A percentile compares a stretch with the other conserved stretches of the same genome.
Evolutionary conservation across 2,329 filamentous ascomycete species (phyloP).

Genomic region (Neopestalotiopsis sp.): DNA sequence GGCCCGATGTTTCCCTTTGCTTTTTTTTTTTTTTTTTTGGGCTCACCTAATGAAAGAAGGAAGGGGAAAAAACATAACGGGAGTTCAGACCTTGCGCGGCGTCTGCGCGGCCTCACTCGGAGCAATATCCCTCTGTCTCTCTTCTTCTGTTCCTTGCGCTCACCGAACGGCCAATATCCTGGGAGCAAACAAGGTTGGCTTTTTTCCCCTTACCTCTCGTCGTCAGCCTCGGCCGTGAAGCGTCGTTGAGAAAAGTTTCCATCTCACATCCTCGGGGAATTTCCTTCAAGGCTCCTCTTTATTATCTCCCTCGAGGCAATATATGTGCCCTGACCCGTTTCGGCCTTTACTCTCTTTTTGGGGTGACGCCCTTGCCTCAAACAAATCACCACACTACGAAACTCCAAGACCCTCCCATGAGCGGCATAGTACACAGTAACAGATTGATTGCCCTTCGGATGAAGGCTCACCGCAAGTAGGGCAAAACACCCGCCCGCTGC

Average conservation of each 20-base stretch:
- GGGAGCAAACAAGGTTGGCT: neutral
- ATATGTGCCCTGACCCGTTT: neutral
- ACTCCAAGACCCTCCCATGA: neutral
- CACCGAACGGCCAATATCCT: neutral
- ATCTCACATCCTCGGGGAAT: neutral
- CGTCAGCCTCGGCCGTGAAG: constrained; percentile 12
- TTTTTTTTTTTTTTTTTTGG: neutral
- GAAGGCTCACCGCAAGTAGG: neutral
- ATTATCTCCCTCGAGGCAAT: too few relatives aligned
- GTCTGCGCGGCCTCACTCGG: neutral
- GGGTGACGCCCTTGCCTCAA: constrained; percentile 5
- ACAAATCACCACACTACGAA: neutral
- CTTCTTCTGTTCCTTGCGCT: neutral
- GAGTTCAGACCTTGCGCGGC: neutral
- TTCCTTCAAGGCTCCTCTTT: too few relatives aligned
- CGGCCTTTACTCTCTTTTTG: neutral
- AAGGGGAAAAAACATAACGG: neutral
- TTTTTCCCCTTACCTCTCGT: constrained; percentile 10
- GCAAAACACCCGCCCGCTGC: neutral
- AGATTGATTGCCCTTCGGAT: constrained; percentile 9
- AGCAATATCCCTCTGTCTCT: neutral
- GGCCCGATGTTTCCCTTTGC: neutral
- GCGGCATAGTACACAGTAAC: neutral
- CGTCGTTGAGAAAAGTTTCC: neutral
- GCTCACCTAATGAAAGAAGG: neutral